Conservation (phyloP, 2,329 filamentous ascomycete species). For the Trichothecium roseum region DNA sequence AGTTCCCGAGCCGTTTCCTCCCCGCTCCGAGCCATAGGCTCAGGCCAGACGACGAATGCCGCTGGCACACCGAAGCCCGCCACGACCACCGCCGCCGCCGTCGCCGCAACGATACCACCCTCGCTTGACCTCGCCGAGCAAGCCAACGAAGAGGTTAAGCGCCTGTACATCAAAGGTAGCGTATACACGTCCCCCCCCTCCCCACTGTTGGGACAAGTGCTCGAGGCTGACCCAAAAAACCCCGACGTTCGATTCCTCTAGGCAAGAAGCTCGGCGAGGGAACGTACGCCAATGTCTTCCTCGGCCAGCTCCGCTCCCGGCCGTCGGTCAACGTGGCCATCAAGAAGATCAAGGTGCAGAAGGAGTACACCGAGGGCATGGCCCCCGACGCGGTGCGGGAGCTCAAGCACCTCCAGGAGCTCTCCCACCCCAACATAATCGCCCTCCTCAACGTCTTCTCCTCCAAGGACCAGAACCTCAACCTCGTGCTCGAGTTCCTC, state of each 20-base stretch:
- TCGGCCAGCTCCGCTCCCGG: slow-evolving; percentile 67
- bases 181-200: background rate
- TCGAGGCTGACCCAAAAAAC: too few relatives aligned
- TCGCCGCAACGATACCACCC: slow-evolving; percentile 19
- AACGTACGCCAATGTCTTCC: slow-evolving; percentile 93
- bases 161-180: slow-evolving; percentile 80
- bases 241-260: slow-evolving; percentile 18
- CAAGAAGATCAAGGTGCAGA: slow-evolving; percentile 84
- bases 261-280: slow-evolving; percentile 90
- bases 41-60: slow-evolving; percentile 22
- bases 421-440: slow-evolving; percentile 93
- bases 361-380: slow-evolving; percentile 82
- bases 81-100: slow-evolving; percentile 16
- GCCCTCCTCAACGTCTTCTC: slow-evolving; percentile 86
- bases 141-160: slow-evolving; percentile 70
- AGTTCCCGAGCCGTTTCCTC: slow-evolving; percentile 26
- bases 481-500: slow-evolving; percentile 87
- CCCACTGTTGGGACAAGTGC: too few relatives aligned
- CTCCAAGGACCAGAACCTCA: slow-evolving; percentile 92
- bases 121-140: slow-evolving; percentile 60
- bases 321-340: slow-evolving; percentile 73
- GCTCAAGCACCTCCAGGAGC: slow-evolving; percentile 89
- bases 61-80: slow-evolving; percentile 33
- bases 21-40: slow-evolving; percentile 30
- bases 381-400: slow-evolving; percentile 92